A percentile compares a stretch with the other conserved stretches of the same genome.
Evolutionary conservation across 441 rosid species (phyloP).

Genomic region (Syzygium malaccense): DNA sequence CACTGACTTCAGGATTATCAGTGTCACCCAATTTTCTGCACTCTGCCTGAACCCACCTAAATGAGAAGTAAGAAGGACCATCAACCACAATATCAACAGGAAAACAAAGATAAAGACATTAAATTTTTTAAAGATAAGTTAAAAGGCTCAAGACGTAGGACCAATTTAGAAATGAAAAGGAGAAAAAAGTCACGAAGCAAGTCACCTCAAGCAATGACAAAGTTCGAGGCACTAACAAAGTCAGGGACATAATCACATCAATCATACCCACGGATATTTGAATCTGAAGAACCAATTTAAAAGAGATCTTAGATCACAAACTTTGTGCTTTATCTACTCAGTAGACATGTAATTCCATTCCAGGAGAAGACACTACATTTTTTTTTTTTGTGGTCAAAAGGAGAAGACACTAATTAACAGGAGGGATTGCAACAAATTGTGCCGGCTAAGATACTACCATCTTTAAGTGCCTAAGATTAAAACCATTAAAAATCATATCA

Average conservation of each 20-base stretch:
- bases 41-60: constrained; percentile 99
- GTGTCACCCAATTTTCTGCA: constrained; percentile 90
- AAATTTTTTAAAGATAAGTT: neutral
- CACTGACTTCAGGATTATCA: constrained; percentile 89
- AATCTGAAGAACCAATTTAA: neutral
- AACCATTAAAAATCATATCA: neutral
- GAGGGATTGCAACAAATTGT: neutral
- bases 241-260: neutral
- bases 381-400: no score
- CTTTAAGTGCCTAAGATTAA: neutral
- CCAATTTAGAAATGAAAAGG: neutral
- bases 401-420: neutral
- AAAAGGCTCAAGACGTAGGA: neutral
- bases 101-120: neutral
- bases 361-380: neutral
- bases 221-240: neutral
- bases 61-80: neutral
- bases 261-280: neutral
- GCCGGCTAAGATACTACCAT: neutral
- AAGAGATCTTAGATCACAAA: neutral
- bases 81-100: neutral
- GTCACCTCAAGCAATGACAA: neutral
- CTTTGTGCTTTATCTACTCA: neutral
- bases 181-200: neutral
- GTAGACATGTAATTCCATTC: neutral